Evolutionary conservation across 352 stramenopile genomes (phyloP), one percentile per base, ranked within the genome.

Genomic region (Hyaloperonospora brassicae): DNA sequence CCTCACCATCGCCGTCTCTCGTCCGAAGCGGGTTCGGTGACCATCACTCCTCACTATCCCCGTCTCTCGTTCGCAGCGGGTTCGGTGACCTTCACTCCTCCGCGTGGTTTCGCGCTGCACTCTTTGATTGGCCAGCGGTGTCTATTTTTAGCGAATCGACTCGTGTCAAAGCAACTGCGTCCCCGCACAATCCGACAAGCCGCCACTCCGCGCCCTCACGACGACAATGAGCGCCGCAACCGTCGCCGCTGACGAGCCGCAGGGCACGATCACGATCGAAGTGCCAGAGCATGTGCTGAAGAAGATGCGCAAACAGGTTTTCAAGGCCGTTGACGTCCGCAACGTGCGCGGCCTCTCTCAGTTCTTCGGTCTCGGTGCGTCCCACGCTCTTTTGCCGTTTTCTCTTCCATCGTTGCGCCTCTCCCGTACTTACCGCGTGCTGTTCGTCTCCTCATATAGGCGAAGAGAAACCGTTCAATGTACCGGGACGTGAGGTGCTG

Each of bases 381-480:
- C 39, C 39, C 22, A 44, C 8, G 39, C 39, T 44, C 31, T 25
- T 41, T 14, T 17, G 17, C 17, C 17, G 17, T 34, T 10, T 10
- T 5, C n/a, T 30, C 47, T n/a, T 41, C 21, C 48, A 21, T 38
- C 14, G 44, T 11, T 8, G 5, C 25, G 8, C 44, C 24, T 23
- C 13, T n/a, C 13, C 13, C 14, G 39, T 17, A 44, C 14, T 44
- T n/a, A 44, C 11, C 17, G 7, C 6, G 14, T 41, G 24, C 0
- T 27, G 14, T 47, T 21, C 6, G 38, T n/a, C 30, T 49, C 17
- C 17, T 17, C 17, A 17, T 42, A 14, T 24, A 87, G 79, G 83
- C 23, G 79, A 93, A 60, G 80, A 86, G 55, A 93, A 93, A 65
- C 80, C 83, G 2, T 93, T 93, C 53, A 89, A 91, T 52, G 57